Conservation (phyloP, 192 early-diverging fungal species). For the Backusella sp. region DNA sequence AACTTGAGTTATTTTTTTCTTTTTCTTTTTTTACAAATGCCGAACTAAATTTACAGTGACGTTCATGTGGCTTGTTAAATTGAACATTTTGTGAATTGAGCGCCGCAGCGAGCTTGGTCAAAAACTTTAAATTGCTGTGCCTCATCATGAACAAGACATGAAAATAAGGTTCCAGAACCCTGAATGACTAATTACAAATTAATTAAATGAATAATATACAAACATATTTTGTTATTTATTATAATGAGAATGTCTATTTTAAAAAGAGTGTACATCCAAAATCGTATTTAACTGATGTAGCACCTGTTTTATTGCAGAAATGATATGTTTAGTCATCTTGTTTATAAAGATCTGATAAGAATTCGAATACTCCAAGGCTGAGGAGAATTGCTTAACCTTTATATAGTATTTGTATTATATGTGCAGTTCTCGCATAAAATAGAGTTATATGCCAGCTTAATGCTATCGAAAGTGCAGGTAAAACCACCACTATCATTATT, state of each 20-base stretch:
- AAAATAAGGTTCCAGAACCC: background rate
- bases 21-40: background rate
- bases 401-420: background rate
- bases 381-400: background rate
- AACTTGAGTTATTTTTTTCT: background rate
- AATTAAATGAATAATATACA: background rate
- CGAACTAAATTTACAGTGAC: background rate
- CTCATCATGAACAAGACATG: background rate
- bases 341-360: background rate
- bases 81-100: background rate
- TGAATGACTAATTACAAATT: background rate
- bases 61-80: background rate
- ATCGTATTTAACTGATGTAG: background rate
- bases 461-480: no score
- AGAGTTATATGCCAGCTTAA: background rate
- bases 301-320: background rate
- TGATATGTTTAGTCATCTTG: background rate
- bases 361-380: background rate
- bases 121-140: background rate
- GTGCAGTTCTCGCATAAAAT: background rate
- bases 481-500: background rate
- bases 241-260: background rate
- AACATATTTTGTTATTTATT: background rate
- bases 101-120: background rate
- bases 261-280: background rate